Evolutionary conservation across 495 filamentous ascomycete species (phyloP).

Genomic region (Astrocystis sublimbata): DNA sequence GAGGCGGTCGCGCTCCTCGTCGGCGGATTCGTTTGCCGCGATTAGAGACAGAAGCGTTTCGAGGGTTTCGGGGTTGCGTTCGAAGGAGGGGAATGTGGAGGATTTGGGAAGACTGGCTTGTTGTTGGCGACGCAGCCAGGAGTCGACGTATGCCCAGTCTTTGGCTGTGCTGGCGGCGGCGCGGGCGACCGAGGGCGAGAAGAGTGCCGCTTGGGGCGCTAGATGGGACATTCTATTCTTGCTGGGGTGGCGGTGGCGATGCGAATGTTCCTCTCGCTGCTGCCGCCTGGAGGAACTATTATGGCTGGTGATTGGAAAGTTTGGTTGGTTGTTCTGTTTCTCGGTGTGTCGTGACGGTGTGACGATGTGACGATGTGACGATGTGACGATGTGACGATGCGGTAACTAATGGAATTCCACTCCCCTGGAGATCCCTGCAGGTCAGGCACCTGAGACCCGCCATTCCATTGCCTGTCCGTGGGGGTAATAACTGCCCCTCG

Average conservation of each 20-base stretch:
- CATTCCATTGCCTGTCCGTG: no score
- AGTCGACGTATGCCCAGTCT: constrained; percentile 86
- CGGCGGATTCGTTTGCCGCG: constrained; percentile 75
- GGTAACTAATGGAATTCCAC: no score
- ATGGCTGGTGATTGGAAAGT: no score
- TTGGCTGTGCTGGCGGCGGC: constrained; percentile 66
- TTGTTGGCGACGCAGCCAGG: constrained; percentile 74
- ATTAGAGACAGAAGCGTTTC: constrained; percentile 74
- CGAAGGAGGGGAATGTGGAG: constrained; percentile 60
- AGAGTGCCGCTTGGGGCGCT: constrained; percentile 58
- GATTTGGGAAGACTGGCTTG: constrained; percentile 21
- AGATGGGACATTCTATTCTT: constrained; percentile 50
- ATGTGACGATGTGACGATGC: no score
- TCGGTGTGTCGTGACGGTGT: no score
- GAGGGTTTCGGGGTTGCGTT: constrained; percentile 83
- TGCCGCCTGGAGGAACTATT: no score
- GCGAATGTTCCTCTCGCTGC: no score
- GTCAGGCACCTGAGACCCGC: no score
- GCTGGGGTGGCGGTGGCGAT: background rate
- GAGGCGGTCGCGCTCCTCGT: constrained; percentile 68
- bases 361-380: no score
- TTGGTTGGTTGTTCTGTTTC: no score
- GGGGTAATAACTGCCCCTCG: no score
- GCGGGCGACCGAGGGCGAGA: constrained; percentile 70
- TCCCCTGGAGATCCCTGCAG: no score